These are phyloP conservation scores for Trichophyton verrucosum DNA, from an alignment of 2,329 filamentous ascomycete species.

Conservation along the genomic window DNA sequence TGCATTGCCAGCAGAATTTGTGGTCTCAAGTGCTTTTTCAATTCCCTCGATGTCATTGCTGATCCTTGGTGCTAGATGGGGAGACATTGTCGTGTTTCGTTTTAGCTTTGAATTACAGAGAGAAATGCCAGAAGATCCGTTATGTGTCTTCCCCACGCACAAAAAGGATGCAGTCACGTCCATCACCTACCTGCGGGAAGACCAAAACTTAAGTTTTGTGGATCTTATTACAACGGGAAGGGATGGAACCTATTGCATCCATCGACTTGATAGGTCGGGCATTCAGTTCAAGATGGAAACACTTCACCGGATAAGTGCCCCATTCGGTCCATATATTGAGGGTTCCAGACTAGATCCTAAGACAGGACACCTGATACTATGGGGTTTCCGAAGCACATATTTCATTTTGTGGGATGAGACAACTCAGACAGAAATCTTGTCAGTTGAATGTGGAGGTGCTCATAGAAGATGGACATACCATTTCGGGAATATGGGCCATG, in stretches of 20 bases:
- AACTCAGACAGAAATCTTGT: slow-evolving; percentile 54
- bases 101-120: slow-evolving; percentile 5
- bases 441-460: slow-evolving; percentile 69
- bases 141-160: slow-evolving; percentile 28
- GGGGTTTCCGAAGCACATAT: slow-evolving; percentile 66
- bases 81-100: slow-evolving; percentile 40
- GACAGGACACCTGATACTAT: slow-evolving; percentile 51
- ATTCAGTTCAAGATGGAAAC: slow-evolving; percentile 32
- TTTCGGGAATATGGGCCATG: slow-evolving; percentile 25
- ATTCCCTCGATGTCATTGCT: slow-evolving; percentile 24
- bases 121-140: slow-evolving; percentile 4
- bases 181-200: slow-evolving; percentile 32
- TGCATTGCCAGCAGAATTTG: slow-evolving; percentile 34
- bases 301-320: slow-evolving; percentile 55
- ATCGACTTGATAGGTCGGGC: slow-evolving; percentile 23
- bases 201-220: slow-evolving; percentile 5
- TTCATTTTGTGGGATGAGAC: slow-evolving; percentile 77
- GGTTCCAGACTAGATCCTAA: slow-evolving; percentile 48
- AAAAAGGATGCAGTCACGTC: slow-evolving; percentile 55
- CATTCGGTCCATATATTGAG: slow-evolving; percentile 66
- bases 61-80: slow-evolving; percentile 46
- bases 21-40: slow-evolving; percentile 40
- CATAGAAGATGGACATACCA: slow-evolving; percentile 62
- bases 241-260: slow-evolving; percentile 64
- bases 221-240: slow-evolving; percentile 58